Percentiles rank a stretch among this genome's conserved stretches.
Evolutionary conservation across 2,329 filamentous ascomycete species (phyloP).

Genomic region (Beauveria pseudobassiana): DNA sequence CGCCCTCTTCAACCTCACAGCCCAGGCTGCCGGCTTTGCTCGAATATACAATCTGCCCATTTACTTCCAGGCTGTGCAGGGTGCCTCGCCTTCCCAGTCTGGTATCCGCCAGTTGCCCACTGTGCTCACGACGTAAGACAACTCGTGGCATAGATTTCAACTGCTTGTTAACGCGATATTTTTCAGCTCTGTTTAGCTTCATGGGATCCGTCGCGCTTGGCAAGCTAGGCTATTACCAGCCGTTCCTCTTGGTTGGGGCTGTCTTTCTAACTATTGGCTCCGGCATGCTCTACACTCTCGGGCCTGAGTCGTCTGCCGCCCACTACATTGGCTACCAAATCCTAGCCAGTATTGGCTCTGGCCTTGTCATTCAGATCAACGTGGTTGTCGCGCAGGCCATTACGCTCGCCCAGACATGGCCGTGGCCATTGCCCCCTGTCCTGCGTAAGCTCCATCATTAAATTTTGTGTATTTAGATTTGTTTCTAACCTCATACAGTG

Average conservation of each 20-base stretch:
- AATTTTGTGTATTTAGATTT: too few relatives aligned
- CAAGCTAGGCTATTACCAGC: background rate
- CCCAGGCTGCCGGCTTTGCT: conserved; percentile 15
- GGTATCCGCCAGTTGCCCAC: conserved; percentile 34
- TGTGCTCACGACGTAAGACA: conserved; percentile 27
- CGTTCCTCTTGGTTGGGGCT: background rate
- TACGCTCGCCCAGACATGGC: background rate
- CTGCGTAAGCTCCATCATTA: too few relatives aligned
- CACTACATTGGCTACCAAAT: conserved; percentile 42
- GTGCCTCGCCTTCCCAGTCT: conserved; percentile 23
- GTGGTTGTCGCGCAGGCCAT: conserved; percentile 33
- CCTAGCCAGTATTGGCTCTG: conserved; percentile 33
- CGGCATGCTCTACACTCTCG: conserved; percentile 30
- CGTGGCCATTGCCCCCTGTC: too few relatives aligned
- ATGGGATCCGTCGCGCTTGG: too few relatives aligned
- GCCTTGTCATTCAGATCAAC: conserved; percentile 31
- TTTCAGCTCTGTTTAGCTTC: too few relatives aligned
- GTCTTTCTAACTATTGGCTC: background rate
- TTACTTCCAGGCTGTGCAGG: conserved; percentile 29
- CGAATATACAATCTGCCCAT: conserved; percentile 33
- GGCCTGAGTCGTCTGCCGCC: conserved; percentile 20
- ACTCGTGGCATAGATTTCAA: background rate
- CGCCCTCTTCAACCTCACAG: conserved; percentile 24
- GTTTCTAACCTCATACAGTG: too few relatives aligned
- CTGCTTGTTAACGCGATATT: too few relatives aligned